These are phyloP conservation scores for Dactylonectria macrodidyma DNA, from an alignment of 2,329 filamentous ascomycete genomes.

Conservation along the genomic window DNA sequence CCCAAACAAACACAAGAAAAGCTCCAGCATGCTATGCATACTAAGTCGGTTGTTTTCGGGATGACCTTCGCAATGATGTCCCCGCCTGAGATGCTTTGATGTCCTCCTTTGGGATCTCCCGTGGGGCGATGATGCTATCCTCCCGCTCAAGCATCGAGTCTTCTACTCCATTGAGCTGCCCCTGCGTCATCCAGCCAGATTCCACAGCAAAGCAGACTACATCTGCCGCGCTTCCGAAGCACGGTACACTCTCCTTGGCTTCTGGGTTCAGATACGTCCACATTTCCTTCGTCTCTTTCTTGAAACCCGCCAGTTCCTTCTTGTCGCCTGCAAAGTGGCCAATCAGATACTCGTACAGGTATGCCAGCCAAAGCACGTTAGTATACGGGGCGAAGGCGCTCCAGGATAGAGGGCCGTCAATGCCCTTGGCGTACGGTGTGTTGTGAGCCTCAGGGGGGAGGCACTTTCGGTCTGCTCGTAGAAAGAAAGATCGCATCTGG, in stretches of 20 bases:
- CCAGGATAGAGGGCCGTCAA: slow-evolving; percentile 69
- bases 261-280: slow-evolving; percentile 68
- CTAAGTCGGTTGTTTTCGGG: slow-evolving; percentile 34
- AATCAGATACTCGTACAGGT: slow-evolving; percentile 70
- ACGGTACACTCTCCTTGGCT: slow-evolving; percentile 62
- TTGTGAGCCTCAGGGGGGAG: slow-evolving; percentile 64
- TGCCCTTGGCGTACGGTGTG: slow-evolving; percentile 61
- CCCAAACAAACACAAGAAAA: slow-evolving; percentile 7
- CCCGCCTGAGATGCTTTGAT: slow-evolving; percentile 37
- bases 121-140: slow-evolving; percentile 58
- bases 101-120: slow-evolving; percentile 48
- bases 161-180: slow-evolving; percentile 62
- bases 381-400: slow-evolving; percentile 70
- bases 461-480: slow-evolving; percentile 65
- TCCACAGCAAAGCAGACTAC: slow-evolving; percentile 71
- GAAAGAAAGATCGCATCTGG: slow-evolving; percentile 72
- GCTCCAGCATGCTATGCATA: slow-evolving; percentile 3
- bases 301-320: slow-evolving; percentile 63
- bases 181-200: slow-evolving; percentile 69
- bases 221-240: slow-evolving; percentile 70
- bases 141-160: slow-evolving; percentile 56
- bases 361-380: slow-evolving; percentile 77
- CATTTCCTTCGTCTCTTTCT: slow-evolving; percentile 65
- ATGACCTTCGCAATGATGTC: slow-evolving; percentile 45
- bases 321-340: slow-evolving; percentile 63